Conservation (phyloP, 2,329 filamentous ascomycete species). For the Fusarium armeniacum region DNA sequence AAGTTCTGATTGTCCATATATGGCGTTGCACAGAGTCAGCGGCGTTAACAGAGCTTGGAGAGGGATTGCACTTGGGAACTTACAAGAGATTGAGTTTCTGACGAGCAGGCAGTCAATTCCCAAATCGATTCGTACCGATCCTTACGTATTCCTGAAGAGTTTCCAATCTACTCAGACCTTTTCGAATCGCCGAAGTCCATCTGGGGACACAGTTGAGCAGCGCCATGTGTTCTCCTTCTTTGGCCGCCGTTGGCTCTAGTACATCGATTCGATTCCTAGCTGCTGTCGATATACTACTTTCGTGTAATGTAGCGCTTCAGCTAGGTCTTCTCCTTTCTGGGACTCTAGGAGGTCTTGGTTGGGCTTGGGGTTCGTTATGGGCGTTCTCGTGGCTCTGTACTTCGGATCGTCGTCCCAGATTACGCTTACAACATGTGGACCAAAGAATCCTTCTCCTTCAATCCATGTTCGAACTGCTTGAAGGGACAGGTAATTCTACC, state of each 20-base stretch:
- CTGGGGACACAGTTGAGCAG: background rate
- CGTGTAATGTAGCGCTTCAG: no score
- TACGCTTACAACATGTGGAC: background rate
- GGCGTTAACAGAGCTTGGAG: background rate
- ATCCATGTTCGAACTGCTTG: no score
- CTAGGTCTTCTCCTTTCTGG: background rate
- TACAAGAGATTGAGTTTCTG: background rate
- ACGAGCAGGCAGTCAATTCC: background rate
- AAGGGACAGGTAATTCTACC: fast-evolving
- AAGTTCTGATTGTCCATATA: background rate
- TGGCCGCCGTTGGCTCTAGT: background rate
- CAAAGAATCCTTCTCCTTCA: background rate
- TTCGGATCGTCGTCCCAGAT: background rate
- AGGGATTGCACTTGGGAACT: no score
- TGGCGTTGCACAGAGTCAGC: background rate
- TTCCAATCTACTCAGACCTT: no score
- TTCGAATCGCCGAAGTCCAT: background rate
- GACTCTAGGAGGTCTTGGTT: background rate
- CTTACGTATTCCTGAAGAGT: no score
- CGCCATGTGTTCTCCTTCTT: background rate
- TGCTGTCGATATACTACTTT: background rate
- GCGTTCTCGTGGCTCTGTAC: background rate
- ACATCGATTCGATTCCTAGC: background rate
- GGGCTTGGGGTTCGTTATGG: background rate
- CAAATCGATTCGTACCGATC: background rate